phyloP scores from a whole-genome alignment of 306 rosid genomes.

The Casuarina equisetifolia region DNA sequence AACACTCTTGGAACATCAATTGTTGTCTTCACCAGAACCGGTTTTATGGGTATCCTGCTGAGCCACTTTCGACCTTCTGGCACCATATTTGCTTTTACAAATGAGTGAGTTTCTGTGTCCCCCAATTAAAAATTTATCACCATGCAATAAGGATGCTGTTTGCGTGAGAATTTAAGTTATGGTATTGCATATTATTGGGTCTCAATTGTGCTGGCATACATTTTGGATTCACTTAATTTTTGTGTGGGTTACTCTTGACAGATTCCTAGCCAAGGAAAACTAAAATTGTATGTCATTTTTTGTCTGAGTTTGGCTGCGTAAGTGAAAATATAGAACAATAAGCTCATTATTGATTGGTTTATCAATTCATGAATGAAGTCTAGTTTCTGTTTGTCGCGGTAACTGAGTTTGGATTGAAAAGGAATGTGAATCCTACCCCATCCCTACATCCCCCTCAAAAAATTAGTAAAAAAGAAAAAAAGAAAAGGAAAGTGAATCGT shows the following conservation, averaged over 20 bases:
- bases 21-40: constrained; percentile 88
- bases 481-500: not conserved
- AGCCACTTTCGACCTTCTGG: constrained; percentile 96
- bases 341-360: not conserved
- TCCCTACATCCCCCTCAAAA: not conserved
- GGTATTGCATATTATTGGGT: not conserved
- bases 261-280: not conserved
- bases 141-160: not conserved
- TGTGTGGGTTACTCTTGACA: not conserved
- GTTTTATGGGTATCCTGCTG: constrained; percentile 86
- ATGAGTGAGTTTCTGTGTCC: constrained; percentile 66
- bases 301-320: not conserved
- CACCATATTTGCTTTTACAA: constrained; percentile 85
- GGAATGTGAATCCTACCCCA: not conserved
- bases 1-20: constrained; percentile 97
- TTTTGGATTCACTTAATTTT: not conserved
- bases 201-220: not conserved
- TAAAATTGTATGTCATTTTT: not conserved
- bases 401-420: not conserved
- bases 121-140: not conserved
- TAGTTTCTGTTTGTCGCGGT: not conserved
- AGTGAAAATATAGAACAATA: not conserved
- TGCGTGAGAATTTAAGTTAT: not conserved
- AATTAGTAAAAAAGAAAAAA: not conserved
- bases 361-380: not conserved